Conservation (phyloP, 2,329 filamentous ascomycete genomes). For the Neobulgaria alba region DNA sequence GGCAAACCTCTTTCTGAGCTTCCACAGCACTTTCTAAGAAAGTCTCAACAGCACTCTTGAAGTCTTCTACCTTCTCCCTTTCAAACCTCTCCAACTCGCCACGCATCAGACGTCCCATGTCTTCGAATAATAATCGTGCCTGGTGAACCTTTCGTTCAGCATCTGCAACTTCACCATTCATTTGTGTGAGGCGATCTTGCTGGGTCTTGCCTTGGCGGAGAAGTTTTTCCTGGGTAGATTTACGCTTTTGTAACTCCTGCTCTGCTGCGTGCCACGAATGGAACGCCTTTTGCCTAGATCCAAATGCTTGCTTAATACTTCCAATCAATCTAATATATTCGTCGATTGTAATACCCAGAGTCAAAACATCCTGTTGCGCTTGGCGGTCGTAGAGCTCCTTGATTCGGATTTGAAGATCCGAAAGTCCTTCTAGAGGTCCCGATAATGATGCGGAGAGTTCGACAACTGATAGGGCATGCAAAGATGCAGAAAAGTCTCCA, state of each 20-base stretch:
- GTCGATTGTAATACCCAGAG: constrained; percentile 93
- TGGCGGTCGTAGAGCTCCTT: constrained; percentile 93
- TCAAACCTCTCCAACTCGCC: constrained; percentile 89
- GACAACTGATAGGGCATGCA: constrained; percentile 87
- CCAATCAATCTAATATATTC: constrained; percentile 96
- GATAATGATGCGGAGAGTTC: constrained; percentile 86
- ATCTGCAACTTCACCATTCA: constrained; percentile 88
- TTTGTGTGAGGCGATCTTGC: constrained; percentile 88
- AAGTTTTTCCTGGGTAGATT: constrained; percentile 85
- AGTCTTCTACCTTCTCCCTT: constrained; percentile 95
- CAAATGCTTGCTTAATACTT: constrained; percentile 87
- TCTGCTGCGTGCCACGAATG: constrained; percentile 91
- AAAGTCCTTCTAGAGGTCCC: constrained; percentile 80
- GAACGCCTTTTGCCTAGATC: constrained; percentile 89
- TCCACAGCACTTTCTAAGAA: constrained; percentile 96
- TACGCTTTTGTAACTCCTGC: constrained; percentile 82
- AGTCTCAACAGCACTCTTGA: constrained; percentile 96
- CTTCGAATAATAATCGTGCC: constrained; percentile 82
- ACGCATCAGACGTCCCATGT: constrained; percentile 93
- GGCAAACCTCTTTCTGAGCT: constrained; percentile 85
- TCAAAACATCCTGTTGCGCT: constrained; percentile 92
- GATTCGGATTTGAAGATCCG: constrained; percentile 88
- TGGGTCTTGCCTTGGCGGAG: constrained; percentile 89
- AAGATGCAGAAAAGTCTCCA: constrained; percentile 82
- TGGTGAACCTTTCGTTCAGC: constrained; percentile 90